These are phyloP conservation scores for Skeletonema menzelii DNA, from an alignment of 108 stramenopile genomes.

Conservation along the genomic window DNA sequence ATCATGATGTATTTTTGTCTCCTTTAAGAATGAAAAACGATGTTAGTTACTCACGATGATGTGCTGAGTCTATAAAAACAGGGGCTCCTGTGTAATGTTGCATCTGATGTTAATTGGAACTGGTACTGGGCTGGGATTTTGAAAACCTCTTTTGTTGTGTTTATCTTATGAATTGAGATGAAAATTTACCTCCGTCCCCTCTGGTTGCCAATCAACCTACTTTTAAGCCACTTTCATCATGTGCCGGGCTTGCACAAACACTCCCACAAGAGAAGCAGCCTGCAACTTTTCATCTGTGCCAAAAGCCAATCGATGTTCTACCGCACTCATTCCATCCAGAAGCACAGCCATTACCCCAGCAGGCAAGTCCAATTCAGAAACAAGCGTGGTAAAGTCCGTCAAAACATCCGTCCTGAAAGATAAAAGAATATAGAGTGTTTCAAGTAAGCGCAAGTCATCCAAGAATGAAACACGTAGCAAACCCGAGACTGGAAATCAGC, in stretches of 20 bases:
- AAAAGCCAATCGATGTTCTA: conserved; percentile 79
- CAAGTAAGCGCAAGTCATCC: neutral
- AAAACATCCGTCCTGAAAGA: conserved; percentile 54
- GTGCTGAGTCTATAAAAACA: neutral
- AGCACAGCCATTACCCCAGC: conserved; percentile 60
- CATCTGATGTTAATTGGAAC: neutral
- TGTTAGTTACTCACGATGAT: neutral
- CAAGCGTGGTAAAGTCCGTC: conserved; percentile 56
- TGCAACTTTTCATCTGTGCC: conserved; percentile 84
- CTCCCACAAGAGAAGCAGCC: conserved; percentile 76
- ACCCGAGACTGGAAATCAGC: neutral
- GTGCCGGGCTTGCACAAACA: conserved; percentile 72
- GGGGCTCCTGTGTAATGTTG: neutral
- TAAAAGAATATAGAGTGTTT: neutral
- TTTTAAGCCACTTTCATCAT: conserved; percentile 37
- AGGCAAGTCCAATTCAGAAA: conserved; percentile 58
- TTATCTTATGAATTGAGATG: neutral
- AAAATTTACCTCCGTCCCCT: neutral
- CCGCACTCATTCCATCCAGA: conserved; percentile 79
- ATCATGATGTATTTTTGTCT: conserved; percentile 5
- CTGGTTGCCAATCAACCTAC: neutral
- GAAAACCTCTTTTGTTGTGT: neutral
- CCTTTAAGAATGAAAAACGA: neutral
- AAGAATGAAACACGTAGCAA: neutral
- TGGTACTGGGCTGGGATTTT: neutral